These are phyloP conservation scores for Plasmodium berghei DNA, from an alignment of 169 alveolate genomes.

Conservation along the genomic window DNA sequence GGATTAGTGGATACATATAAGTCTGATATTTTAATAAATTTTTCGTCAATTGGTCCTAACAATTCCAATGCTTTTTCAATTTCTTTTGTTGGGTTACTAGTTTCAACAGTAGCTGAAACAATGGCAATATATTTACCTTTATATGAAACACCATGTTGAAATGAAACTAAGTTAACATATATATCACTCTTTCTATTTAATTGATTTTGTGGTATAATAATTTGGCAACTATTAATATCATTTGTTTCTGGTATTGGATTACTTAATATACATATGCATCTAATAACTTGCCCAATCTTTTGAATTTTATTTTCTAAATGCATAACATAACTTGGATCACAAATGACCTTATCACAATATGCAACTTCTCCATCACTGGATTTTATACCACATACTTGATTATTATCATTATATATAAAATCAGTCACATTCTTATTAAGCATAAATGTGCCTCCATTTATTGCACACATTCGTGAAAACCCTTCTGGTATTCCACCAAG, in stretches of 20 bases:
- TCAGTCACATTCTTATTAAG: conserved; percentile 94
- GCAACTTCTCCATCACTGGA: conserved; percentile 93
- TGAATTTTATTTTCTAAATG: conserved; percentile 81
- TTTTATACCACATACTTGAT: conserved; percentile 94
- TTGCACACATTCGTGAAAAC: conserved; percentile 96
- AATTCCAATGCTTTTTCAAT: conserved; percentile 95
- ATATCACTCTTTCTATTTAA: conserved; percentile 93
- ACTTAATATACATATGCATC: conserved; percentile 95
- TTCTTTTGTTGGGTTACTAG: conserved; percentile 93
- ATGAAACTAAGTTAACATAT: conserved; percentile 94
- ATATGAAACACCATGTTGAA: conserved; percentile 94
- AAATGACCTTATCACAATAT: conserved; percentile 93
- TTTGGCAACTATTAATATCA: conserved; percentile 95
- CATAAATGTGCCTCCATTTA: conserved; percentile 98
- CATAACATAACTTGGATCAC: conserved; percentile 95
- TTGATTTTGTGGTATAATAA: conserved; percentile 96
- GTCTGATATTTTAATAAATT: conserved; percentile 92
- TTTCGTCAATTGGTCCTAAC: conserved; percentile 94
- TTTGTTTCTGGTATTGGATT: conserved; percentile 96
- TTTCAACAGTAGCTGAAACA: conserved; percentile 97
- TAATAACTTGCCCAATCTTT: conserved; percentile 85
- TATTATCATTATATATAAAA: conserved; percentile 92
- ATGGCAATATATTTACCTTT: conserved; percentile 96
- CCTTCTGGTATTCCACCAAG: conserved; percentile 99
- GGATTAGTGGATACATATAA: conserved; percentile 92